Base-by-base conservation (phyloP, 352 stramenopile species). In the Vaucheria bursata region DNA sequence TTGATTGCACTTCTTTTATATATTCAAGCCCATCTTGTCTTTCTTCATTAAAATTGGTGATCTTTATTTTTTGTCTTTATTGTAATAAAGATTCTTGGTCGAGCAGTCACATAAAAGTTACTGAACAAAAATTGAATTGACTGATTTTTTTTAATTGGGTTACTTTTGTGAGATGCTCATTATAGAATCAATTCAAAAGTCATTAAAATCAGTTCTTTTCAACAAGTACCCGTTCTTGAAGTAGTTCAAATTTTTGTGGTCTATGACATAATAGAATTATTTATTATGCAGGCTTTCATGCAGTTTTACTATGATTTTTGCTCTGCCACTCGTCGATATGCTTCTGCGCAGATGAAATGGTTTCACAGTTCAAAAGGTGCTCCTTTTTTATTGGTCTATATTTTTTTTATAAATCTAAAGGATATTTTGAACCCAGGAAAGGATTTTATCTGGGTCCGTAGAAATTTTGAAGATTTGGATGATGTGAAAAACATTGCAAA, bases 281-380 rank as follows among this genome's bases (percentile, higher is more conserved):
- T 59, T 25, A 18, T 34, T 2, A 37, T 68, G 53, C 53, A 68
- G 53, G 53, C 53, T 2, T 34, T 68, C 52, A 32, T 79, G 18
- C 38, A 82, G 5, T 71, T 84, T 49, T 82, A 72, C 35, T 32
- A 32, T 25, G 38, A 75, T 25, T 84, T 84, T 39, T 64, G 70
- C 7, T 69, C 74, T 18, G 79, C 75, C 68, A 84, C 79, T 18
- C 75, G 79, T 37, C 67, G 74, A 36, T 84, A 84, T 68, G 77
- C 79, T 18, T 49, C 38, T 25, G 74, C 82, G 32, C 79, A 84
- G 40, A 71, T 84, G 45, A 81, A 83, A 71, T 84, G 79, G 79
- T 82, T 78, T 52, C 75, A 77, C 32, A 79, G 70, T 0, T 37
- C 70, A 3, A 82, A 79, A 45, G 77, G 77, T 68, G 45, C n/a